Evolutionary conservation across 2,329 filamentous ascomycete species (phyloP), one percentile per base, ranked within the genome.

Genomic region (Fusarium pilosicola): DNA sequence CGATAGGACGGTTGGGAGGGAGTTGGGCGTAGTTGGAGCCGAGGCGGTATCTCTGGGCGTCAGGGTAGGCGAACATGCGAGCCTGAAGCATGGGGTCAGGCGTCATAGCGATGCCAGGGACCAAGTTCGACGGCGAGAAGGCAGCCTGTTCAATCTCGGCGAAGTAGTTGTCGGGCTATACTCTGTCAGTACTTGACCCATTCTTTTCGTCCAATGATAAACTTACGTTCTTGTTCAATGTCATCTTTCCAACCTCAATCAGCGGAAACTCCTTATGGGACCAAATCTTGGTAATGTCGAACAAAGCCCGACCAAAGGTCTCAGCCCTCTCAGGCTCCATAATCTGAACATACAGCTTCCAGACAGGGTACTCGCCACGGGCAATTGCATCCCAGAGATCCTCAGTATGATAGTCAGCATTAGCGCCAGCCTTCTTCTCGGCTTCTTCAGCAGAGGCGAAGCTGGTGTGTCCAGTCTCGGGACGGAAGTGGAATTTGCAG

Each of bases 241-340:
- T 86, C 73, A 90, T 79, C 49, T 83, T 83, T 22, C 88, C 88
- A 41, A 90, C 81, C 15, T 81, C 80, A 5, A 82, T 79, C 52
- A 88, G 75, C 0, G 88, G 87, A 68, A 84, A 88, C 30, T 88
- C 82, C 34, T 81, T 79, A 44, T 87, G 83, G 1, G 87, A 85
- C 87, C 87, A 89, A 36, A 86, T 83, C 66, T 89, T 87, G 15
- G 88, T 90, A 41, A 86, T 82, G 73, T 91, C 89, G 73, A 91
- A 89, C 51, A 89, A 83, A 62, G 88, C 85, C 68, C 84, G 83
- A 4, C 82, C 80, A 65, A 85, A 85, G 0, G 73, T 84, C 58
- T 86, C 85, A 6, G 87, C 87, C 48, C 88, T 81, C 62, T 86
- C 80, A 1, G 87, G 85, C 11, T 84, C 81, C 83, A 90, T 89